Evolutionary conservation across 2,329 filamentous ascomycete genomes (phyloP).

Genomic region (Alternaria dauci): DNA sequence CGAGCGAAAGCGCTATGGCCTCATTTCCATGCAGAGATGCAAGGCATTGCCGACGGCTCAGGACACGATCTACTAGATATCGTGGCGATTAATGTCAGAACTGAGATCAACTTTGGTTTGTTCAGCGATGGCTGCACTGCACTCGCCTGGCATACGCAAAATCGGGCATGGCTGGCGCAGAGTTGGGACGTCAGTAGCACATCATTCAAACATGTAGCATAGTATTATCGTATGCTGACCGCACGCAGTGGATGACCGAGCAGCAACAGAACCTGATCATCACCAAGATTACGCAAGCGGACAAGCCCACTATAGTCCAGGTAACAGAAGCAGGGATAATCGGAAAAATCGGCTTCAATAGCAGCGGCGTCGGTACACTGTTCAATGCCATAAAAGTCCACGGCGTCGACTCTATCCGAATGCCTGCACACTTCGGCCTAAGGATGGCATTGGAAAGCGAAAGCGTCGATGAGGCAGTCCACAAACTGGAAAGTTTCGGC

Average conservation of each 20-base stretch:
- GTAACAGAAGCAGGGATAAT: slow-evolving; percentile 69
- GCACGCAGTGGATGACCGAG: slow-evolving; percentile 57
- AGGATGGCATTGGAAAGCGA: slow-evolving; percentile 63
- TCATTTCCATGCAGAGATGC: slow-evolving; percentile 56
- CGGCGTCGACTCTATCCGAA: slow-evolving; percentile 60
- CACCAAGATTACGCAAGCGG: slow-evolving; percentile 55
- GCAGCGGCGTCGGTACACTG: slow-evolving; percentile 64
- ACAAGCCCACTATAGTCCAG: slow-evolving; percentile 61
- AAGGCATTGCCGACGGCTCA: slow-evolving; percentile 63
- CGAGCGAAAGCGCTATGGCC: slow-evolving; percentile 56
- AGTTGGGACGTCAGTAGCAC: slow-evolving; percentile 63
- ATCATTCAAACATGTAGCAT: not conserved
- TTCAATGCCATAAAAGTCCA: slow-evolving; percentile 69
- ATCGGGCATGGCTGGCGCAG: slow-evolving; percentile 59
- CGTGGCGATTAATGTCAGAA: slow-evolving; percentile 66
- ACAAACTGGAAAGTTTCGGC: slow-evolving; percentile 55
- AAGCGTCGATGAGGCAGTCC: slow-evolving; percentile 58
- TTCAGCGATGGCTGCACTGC: slow-evolving; percentile 67
- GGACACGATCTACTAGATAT: slow-evolving; percentile 59
- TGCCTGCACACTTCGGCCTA: slow-evolving; percentile 70
- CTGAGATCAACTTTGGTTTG: slow-evolving; percentile 65
- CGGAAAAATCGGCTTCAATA: slow-evolving; percentile 72
- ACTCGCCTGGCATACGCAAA: slow-evolving; percentile 55
- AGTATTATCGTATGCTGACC: not conserved
- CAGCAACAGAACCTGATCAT: slow-evolving; percentile 62